Conservation (phyloP, 768 basidiomycete species). For the Kwoniella europaea region DNA sequence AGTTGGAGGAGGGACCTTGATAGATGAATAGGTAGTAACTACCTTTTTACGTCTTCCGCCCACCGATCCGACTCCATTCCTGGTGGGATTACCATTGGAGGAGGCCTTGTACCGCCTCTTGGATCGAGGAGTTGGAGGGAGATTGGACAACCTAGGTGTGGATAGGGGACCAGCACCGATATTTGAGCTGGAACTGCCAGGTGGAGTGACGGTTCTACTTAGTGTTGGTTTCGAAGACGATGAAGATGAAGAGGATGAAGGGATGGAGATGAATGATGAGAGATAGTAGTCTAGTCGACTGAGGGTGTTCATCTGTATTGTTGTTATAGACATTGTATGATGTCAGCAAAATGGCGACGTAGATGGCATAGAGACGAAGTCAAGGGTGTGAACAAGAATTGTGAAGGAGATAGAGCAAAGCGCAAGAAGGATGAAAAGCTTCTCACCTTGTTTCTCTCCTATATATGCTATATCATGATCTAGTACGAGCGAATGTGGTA, state of each 20-base stretch:
- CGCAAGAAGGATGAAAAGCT: neutral
- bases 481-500: neutral
- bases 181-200: neutral
- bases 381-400: too few relatives aligned
- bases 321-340: neutral
- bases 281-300: slow-evolving; percentile 39
- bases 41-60: neutral
- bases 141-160: slow-evolving; percentile 18
- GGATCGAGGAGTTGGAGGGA: slow-evolving; percentile 19
- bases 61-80: neutral
- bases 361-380: too few relatives aligned
- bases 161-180: neutral
- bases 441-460: neutral
- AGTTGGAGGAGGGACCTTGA: slow-evolving; percentile 49
- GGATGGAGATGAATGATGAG: slow-evolving; percentile 18
- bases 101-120: neutral
- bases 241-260: slow-evolving; percentile 13
- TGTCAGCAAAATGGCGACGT: neutral
- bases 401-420: too few relatives aligned
- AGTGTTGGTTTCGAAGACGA: slow-evolving; percentile 4
- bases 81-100: neutral
- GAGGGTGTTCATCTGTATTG: slow-evolving; percentile 38
- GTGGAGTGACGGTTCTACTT: slow-evolving; percentile 5
- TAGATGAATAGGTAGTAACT: slow-evolving; percentile 29
- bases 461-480: slow-evolving; percentile 15